phyloP scores from a whole-genome alignment of 176 grass and related monocot genomes.

The Echinochloa phyllopogon region DNA sequence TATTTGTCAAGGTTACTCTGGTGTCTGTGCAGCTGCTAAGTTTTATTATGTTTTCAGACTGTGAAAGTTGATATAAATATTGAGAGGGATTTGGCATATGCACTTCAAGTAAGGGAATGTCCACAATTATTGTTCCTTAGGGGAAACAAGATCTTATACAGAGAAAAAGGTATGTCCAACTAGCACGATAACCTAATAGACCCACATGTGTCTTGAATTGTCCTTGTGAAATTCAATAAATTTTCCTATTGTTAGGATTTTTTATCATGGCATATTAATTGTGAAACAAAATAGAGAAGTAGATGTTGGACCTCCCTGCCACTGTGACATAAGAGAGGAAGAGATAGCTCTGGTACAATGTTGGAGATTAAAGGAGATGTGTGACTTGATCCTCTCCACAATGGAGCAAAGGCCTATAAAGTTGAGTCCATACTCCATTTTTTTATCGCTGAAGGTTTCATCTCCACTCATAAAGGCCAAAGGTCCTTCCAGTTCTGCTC shows the following conservation, averaged over 20 bases:
- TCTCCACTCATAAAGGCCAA: not conserved
- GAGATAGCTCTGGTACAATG: not conserved
- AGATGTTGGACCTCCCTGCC: not conserved
- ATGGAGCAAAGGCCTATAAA: not conserved
- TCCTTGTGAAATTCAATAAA: not conserved
- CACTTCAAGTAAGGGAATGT: constrained; percentile 86
- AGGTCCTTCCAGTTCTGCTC: not conserved
- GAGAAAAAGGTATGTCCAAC: constrained; percentile 78
- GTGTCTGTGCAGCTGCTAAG: constrained; percentile 6
- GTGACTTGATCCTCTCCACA: not conserved
- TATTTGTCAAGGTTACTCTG: not conserved
- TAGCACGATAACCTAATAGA: not conserved
- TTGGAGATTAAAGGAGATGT: not conserved
- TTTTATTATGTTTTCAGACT: constrained; percentile 65
- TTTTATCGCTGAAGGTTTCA: not conserved
- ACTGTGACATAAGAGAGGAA: constrained; percentile 2
- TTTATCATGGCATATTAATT: not conserved
- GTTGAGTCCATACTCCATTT: not conserved
- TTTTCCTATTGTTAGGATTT: not conserved
- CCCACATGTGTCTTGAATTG: not conserved
- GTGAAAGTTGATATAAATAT: constrained; percentile 95
- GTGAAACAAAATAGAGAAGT: not conserved
- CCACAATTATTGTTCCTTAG: constrained; percentile 89
- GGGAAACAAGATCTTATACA: constrained; percentile 88
- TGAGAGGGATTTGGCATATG: constrained; percentile 81